Evolutionary conservation across 2,329 filamentous ascomycete species (phyloP).

Genomic region (Colletotrichum noveboracense): DNA sequence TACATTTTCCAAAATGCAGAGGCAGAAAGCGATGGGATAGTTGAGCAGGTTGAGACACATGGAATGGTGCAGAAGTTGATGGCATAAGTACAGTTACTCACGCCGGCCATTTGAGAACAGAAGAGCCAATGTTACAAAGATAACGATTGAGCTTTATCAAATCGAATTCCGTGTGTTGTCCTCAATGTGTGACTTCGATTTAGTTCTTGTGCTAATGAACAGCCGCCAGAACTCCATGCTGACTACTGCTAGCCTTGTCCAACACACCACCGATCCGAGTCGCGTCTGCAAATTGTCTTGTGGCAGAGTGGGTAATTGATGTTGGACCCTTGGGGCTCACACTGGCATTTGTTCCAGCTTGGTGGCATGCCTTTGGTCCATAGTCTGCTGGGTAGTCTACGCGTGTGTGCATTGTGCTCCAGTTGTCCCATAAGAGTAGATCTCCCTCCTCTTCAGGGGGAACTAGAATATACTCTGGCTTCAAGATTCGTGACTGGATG

Average conservation of each 20-base stretch:
- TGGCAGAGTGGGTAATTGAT: background rate
- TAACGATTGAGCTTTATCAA: background rate
- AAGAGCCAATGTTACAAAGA: background rate
- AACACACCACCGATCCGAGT: background rate
- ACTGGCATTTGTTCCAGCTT: background rate
- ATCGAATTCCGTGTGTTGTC: background rate
- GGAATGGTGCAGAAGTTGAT: background rate
- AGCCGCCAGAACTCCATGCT: background rate
- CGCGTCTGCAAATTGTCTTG: background rate
- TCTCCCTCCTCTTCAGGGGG: slow-evolving; percentile 46
- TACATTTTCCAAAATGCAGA: background rate
- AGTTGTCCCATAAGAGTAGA: slow-evolving; percentile 50
- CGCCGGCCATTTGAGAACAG: background rate
- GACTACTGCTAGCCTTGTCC: background rate
- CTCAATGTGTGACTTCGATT: background rate
- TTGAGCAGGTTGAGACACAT: background rate
- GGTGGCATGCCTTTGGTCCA: background rate
- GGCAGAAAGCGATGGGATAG: background rate
- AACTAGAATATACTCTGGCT: slow-evolving; percentile 46
- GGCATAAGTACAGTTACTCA: background rate
- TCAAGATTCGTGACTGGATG: slow-evolving; percentile 43
- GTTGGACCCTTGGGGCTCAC: background rate
- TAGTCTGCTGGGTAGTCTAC: slow-evolving; percentile 41
- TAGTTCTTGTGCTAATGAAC: background rate
- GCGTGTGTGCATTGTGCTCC: slow-evolving; percentile 45